Base-by-base conservation (phyloP, 2,329 filamentous ascomycete genomes). In the Colletotrichum euphorbiae region DNA sequence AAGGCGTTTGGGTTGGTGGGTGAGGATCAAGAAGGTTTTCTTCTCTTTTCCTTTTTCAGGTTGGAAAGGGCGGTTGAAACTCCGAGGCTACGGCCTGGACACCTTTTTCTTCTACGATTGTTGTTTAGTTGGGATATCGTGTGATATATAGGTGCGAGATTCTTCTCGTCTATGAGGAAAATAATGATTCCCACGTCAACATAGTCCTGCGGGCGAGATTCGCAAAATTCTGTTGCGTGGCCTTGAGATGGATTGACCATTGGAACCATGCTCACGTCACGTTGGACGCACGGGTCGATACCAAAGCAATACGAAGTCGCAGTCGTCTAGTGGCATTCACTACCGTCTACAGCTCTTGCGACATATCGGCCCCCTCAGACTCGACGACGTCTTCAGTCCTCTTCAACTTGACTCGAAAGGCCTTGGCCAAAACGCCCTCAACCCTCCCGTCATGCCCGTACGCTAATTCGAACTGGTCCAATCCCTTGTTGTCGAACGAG, bases 391-490 rank as follows among this genome's bases (percentile, higher is more conserved):
- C 28, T 28, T 28, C 6, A 8, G 28, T 28, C 33, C 56, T 66
- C 51, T 11, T 55, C 45, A 69, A 31, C 12, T 46, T 59, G 28
- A 66, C 31, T 40, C 46, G 61, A 13, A 66, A 69, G 19, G 54
- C 50, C 15, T 60, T 66, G 31, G 69, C 59, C 50, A 50, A 19
- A 43, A 67, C 51, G 15, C n/a, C 62, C 50, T 56, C 58, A 13
- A 67, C 63, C 51, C 33, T 28, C 11, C 58, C 63, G 31, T 67
- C 58, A 0, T 62, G 58, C 12, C 59, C 63, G 24, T 62, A 67
- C 17, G 38, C 40, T 33, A 80, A 78, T 40, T 78, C 70, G 13
- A 77, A 74, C 3, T 78, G 56, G 7, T 75, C 74, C 1, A 76
- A 66, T 11, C 36, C 55, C 38, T 65, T 46, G 21, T 76, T 76